These are phyloP conservation scores for Colletotrichum karsti DNA, from an alignment of 2,329 filamentous ascomycete species.

Conservation along the genomic window DNA sequence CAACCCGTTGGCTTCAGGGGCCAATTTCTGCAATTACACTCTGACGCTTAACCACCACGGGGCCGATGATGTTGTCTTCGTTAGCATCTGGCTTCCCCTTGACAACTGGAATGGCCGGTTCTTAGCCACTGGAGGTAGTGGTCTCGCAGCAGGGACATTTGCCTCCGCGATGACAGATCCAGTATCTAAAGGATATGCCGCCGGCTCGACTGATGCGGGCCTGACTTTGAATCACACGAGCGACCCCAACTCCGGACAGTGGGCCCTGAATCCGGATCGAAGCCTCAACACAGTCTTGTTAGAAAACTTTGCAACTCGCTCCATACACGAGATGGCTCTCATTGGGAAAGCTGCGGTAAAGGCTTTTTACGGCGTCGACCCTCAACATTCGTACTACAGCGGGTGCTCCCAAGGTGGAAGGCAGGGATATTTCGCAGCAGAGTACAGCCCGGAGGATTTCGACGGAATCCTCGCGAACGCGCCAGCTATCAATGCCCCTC, in stretches of 20 bases:
- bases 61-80: conserved; percentile 22
- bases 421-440: conserved; percentile 63
- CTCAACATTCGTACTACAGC: conserved; percentile 59
- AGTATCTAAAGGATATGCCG: conserved; percentile 42
- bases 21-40: conserved; percentile 31
- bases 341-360: conserved; percentile 56
- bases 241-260: conserved; percentile 17
- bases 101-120: conserved; percentile 34
- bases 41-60: conserved; percentile 25
- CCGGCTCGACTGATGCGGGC: conserved; percentile 35
- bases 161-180: conserved; percentile 34
- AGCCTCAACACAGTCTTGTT: conserved; percentile 37
- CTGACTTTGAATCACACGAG: conserved; percentile 26
- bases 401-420: conserved; percentile 69
- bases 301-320: conserved; percentile 42
- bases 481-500: conserved; percentile 43
- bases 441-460: conserved; percentile 63
- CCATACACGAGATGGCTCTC: conserved; percentile 55
- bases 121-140: conserved; percentile 30
- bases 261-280: neutral
- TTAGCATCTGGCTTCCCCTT: conserved; percentile 31
- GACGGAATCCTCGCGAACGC: conserved; percentile 63
- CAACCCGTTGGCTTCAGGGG: neutral
- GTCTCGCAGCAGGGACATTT: conserved; percentile 45
- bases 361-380: conserved; percentile 51